These are phyloP conservation scores for Trichoderma reesei DNA, from an alignment of 495 filamentous ascomycete species.

Conservation along the genomic window DNA sequence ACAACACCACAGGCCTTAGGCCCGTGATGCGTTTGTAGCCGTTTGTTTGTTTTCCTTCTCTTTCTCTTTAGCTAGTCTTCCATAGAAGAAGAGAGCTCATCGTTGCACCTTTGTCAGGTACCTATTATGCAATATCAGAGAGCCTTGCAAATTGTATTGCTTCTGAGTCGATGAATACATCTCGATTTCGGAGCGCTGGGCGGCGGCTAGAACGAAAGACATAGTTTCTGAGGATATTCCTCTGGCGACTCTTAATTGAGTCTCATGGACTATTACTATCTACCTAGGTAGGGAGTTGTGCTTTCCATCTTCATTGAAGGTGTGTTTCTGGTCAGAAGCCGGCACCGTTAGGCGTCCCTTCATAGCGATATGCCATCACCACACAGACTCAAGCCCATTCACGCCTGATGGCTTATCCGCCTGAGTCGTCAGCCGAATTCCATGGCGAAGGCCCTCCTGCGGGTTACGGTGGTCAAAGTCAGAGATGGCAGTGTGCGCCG, in stretches of 20 bases:
- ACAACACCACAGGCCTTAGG: too few relatives aligned
- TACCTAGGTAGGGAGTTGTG: background rate
- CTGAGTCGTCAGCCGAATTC: conserved; percentile 38
- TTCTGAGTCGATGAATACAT: too few relatives aligned
- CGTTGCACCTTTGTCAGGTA: too few relatives aligned
- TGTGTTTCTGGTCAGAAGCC: background rate
- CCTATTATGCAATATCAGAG: too few relatives aligned
- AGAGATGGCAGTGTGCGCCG: conserved; percentile 44
- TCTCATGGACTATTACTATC: background rate
- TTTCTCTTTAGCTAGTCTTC: too few relatives aligned
- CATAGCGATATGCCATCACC: conserved; percentile 14
- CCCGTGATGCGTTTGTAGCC: too few relatives aligned
- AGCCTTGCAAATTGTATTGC: too few relatives aligned
- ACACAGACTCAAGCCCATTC: conserved; percentile 30
- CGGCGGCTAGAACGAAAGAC: background rate
- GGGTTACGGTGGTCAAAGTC: conserved; percentile 40
- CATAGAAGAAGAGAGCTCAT: too few relatives aligned
- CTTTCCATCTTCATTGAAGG: background rate
- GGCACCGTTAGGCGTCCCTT: background rate
- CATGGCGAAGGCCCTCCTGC: conserved; percentile 37
- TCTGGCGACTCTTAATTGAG: background rate
- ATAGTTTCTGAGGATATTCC: background rate
- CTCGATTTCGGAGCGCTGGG: too few relatives aligned
- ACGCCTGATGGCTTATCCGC: conserved; percentile 36
- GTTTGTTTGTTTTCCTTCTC: too few relatives aligned